These are phyloP conservation scores for Diutina pseudorugosa DNA, from an alignment of 1,139 yeast genomes.

Conservation along the genomic window DNA sequence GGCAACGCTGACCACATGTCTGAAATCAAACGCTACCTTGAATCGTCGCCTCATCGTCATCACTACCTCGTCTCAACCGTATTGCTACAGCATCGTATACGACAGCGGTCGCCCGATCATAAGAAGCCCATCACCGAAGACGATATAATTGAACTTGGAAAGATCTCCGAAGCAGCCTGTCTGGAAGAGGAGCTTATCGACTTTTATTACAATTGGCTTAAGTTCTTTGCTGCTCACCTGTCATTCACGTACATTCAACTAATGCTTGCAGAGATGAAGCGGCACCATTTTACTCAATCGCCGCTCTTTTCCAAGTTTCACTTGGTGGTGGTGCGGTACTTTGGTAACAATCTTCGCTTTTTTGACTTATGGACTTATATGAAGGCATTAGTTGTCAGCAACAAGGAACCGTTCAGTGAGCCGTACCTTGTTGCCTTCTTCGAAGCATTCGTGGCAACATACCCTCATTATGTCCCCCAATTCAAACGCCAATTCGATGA, in stretches of 20 bases:
- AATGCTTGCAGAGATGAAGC: background rate
- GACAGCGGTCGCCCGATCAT: background rate
- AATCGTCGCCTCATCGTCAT: background rate
- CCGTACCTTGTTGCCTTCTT: background rate
- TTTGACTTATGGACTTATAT: background rate
- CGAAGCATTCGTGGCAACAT: slow-evolving; percentile 1
- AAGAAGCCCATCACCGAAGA: background rate
- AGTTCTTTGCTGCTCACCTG: background rate
- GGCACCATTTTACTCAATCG: background rate
- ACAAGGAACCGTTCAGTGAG: background rate
- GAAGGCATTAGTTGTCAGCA: background rate
- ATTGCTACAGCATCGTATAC: background rate
- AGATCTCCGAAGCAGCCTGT: background rate
- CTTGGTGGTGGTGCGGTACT: background rate
- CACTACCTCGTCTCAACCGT: background rate
- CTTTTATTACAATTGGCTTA: background rate
- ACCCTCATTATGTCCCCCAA: background rate
- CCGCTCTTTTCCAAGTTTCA: background rate
- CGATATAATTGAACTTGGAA: background rate
- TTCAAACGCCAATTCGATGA: background rate
- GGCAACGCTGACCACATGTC: background rate
- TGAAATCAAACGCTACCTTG: background rate
- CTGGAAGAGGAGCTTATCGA: background rate
- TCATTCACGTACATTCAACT: background rate
- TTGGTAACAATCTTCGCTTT: background rate